Evolutionary conservation across 345 rosid species (phyloP).

Genomic region (Acer campestre): DNA sequence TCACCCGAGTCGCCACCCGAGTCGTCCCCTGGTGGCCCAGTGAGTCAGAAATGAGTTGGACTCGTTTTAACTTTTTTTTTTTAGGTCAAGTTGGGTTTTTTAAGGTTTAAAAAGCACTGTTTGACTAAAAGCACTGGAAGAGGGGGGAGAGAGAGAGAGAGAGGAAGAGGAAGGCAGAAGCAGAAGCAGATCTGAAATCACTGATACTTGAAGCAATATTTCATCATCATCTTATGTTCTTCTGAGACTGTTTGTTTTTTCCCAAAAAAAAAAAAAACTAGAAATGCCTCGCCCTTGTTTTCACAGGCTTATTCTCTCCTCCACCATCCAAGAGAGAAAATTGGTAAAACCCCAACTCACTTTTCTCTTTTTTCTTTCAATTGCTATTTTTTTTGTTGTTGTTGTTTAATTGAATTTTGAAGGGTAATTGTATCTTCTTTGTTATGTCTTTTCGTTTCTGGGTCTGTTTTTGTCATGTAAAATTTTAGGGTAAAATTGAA

Average conservation of each 20-base stretch:
- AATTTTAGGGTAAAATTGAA: neutral
- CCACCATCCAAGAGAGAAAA: conserved; percentile 63
- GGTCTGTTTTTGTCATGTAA: neutral
- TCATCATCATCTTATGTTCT: conserved; percentile 40
- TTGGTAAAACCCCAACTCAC: conserved; percentile 49
- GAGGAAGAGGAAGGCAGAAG: conserved; percentile 8
- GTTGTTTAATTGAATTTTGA: neutral
- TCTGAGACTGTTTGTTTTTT: conserved; percentile 35
- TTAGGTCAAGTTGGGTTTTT: conserved; percentile 31
- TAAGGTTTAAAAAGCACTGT: conserved; percentile 19
- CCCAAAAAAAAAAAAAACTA: neutral
- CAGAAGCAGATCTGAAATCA: conserved; percentile 47
- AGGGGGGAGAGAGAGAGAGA: neutral
- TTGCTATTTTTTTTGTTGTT: neutral
- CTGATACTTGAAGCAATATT: neutral
- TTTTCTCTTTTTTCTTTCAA: neutral
- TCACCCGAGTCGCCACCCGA: conserved; percentile 1
- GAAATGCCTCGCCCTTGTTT: conserved; percentile 85
- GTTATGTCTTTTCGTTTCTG: conserved; percentile 4
- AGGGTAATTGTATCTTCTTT: conserved; percentile 7
- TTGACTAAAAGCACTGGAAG: conserved; percentile 29
- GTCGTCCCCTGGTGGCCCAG: conserved; percentile 10
- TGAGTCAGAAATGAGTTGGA: conserved; percentile 17
- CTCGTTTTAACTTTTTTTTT: conserved; percentile 17
- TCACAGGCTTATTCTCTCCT: conserved; percentile 67